Evolutionary conservation across 2,329 filamentous ascomycete species (phyloP).

Genomic region (Exserohilum turcica): DNA sequence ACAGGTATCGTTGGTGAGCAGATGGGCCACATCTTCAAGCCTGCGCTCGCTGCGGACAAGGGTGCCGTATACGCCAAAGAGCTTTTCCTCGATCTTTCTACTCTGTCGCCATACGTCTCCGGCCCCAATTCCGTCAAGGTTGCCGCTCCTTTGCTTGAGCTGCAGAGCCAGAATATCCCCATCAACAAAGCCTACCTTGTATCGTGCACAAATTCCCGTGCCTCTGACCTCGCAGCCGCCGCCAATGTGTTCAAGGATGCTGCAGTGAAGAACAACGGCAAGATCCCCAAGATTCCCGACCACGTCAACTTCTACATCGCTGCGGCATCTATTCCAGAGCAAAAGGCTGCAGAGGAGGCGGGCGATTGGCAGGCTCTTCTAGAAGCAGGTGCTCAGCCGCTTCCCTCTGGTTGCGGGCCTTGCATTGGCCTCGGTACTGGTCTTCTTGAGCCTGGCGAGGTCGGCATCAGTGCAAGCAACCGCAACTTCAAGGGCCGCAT

Average conservation of each 20-base stretch:
- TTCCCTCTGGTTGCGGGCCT: conserved; percentile 77
- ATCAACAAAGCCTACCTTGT: conserved; percentile 87
- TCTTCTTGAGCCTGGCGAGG: conserved; percentile 81
- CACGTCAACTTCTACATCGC: conserved; percentile 88
- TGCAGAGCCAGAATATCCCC: conserved; percentile 74
- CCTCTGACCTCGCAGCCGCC: conserved; percentile 80
- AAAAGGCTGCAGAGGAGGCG: conserved; percentile 74
- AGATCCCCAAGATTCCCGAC: conserved; percentile 70
- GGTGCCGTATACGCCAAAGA: conserved; percentile 83
- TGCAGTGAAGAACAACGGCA: conserved; percentile 62
- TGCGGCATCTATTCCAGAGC: conserved; percentile 79
- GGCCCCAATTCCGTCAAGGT: conserved; percentile 93
- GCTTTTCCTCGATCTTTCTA: conserved; percentile 80
- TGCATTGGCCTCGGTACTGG: conserved; percentile 87
- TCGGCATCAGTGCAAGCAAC: conserved; percentile 82
- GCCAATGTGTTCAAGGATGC: conserved; percentile 85
- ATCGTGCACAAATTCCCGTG: conserved; percentile 85
- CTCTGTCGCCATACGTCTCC: conserved; percentile 80
- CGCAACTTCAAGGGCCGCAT: conserved; percentile 92
- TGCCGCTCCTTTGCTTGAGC: conserved; percentile 74
- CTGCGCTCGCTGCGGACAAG: conserved; percentile 71
- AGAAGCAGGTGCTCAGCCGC: conserved; percentile 74
- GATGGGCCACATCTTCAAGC: conserved; percentile 51
- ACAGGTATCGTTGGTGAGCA: conserved; percentile 46
- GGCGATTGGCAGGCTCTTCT: conserved; percentile 86